phyloP scores from a whole-genome alignment of 2,329 filamentous ascomycete species.

The Exophiala calicioides region DNA sequence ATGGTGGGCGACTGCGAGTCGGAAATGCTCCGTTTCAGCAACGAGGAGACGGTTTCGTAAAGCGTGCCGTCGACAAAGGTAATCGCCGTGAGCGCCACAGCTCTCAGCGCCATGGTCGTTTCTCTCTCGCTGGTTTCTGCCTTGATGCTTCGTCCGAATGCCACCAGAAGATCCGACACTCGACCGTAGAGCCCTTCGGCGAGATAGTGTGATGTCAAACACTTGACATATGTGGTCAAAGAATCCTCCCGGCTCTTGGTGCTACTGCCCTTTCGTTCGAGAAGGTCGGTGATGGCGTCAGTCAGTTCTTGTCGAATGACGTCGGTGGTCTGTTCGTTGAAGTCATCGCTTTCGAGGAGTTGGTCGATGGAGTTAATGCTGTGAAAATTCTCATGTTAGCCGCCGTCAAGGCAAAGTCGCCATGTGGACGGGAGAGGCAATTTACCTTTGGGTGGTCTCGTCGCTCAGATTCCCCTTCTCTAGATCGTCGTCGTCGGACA shows the following conservation, averaged over 20 bases:
- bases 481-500: constrained; percentile 60
- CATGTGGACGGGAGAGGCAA: constrained; percentile 3
- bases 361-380: constrained; percentile 70
- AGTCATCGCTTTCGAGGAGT: constrained; percentile 56
- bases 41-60: constrained; percentile 61
- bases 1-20: constrained; percentile 65
- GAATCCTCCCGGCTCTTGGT: constrained; percentile 68
- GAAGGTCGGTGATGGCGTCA: constrained; percentile 69
- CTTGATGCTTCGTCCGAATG: constrained; percentile 70
- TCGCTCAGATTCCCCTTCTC: constrained; percentile 54
- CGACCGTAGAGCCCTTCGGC: constrained; percentile 61
- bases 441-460: constrained; percentile 59
- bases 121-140: constrained; percentile 69
- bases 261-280: constrained; percentile 77
- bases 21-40: constrained; percentile 64
- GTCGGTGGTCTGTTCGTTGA: constrained; percentile 52
- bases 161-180: constrained; percentile 62
- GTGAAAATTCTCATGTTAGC: constrained; percentile 17
- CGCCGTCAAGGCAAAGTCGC: neutral
- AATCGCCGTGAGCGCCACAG: constrained; percentile 69
- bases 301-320: constrained; percentile 64
- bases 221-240: constrained; percentile 62
- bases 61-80: constrained; percentile 66
- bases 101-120: constrained; percentile 68
- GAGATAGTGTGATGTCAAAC: constrained; percentile 69